These are phyloP conservation scores for Thoreauomyces humboldtii DNA, from an alignment of 192 early-diverging fungal genomes.

Conservation along the genomic window DNA sequence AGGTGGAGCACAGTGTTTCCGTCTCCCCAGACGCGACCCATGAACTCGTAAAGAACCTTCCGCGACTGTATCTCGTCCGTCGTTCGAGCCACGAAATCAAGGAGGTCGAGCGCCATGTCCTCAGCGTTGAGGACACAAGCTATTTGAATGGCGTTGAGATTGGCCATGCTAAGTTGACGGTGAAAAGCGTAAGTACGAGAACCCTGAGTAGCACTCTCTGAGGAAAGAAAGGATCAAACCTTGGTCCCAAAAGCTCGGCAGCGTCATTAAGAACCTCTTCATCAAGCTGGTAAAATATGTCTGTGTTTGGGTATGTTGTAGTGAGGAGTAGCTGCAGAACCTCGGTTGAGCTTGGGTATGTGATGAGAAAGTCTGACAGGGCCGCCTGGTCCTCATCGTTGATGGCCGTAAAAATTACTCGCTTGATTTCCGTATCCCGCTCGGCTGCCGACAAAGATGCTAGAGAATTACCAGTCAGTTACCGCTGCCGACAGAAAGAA, in stretches of 20 bases:
- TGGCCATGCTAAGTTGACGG: constrained; percentile 2
- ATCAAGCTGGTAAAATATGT: constrained; percentile 55
- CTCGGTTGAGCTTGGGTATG: constrained; percentile 25
- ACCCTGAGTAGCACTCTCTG: not conserved
- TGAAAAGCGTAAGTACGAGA: not conserved
- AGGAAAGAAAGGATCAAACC: constrained; percentile 27
- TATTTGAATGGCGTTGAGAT: constrained; percentile 64
- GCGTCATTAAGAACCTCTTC: constrained; percentile 59
- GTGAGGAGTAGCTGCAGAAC: constrained; percentile 44
- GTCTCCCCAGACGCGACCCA: constrained; percentile 67
- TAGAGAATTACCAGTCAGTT: no score
- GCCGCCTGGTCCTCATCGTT: constrained; percentile 32
- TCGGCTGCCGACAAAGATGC: constrained; percentile 2
- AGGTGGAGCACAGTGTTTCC: constrained; percentile 66
- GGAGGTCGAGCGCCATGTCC: constrained; percentile 59
- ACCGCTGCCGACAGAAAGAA: no score
- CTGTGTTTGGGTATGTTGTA: constrained; percentile 53
- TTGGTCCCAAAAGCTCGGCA: constrained; percentile 55
- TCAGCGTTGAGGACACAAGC: constrained; percentile 64
- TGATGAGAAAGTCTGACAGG: constrained; percentile 27
- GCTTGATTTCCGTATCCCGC: constrained; percentile 30
- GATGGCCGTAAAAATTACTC: constrained; percentile 36
- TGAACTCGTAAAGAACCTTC: constrained; percentile 65
- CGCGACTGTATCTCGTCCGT: constrained; percentile 60
- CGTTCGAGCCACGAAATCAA: constrained; percentile 54